Base-by-base conservation (phyloP, 257 asterid species). In the Solanum arcanum region DNA sequence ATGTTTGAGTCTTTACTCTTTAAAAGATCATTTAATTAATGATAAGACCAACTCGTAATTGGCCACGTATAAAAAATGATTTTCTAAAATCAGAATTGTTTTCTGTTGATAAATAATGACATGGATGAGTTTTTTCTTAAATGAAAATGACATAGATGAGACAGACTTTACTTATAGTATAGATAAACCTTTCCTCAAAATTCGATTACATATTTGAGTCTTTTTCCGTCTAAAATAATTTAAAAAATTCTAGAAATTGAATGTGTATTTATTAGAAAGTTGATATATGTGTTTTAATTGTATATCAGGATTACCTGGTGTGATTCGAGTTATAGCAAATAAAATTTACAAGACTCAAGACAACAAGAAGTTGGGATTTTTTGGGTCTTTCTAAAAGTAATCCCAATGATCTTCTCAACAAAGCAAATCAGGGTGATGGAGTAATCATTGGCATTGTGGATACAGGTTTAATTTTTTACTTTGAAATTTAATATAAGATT, bases 401-500 rank as follows among this genome's bases (percentile, higher is more conserved):
- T 23, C 89, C 89, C 4, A 35, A 62, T 21, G 83, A 74, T 64
- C 60, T 89, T 33, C 82, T 81, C 7, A 86, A 83, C 12, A 73
- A 74, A 73, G 23, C 89, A 12, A 60, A 89, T 12, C 77, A 49
- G 86, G 90, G 90, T 9, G 90, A 89, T 27, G 87, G 87, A 23
- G 39, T 73, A 18, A 86, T 89, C 37, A 37, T 86, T 35, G 90
- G 90, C 31, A n/a, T 89, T 73, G 11, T 89, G 1, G 90, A 89
- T 89, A 41, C 89, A 60, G 89, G 89, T 83, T 52, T 86, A 37
- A 5, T 49, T 66, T 66, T 13, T 31, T n/a, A 5, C 16, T 31
- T 5, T 15, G 15, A 49, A 23, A 2, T 52, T 52, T 52, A 2
- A 52, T 9, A 1, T 52, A 16, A 52, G 6, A 52, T 52, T 16